Conservation (phyloP, 73 alveolate species). For the Tetrahymena elliotti region DNA sequence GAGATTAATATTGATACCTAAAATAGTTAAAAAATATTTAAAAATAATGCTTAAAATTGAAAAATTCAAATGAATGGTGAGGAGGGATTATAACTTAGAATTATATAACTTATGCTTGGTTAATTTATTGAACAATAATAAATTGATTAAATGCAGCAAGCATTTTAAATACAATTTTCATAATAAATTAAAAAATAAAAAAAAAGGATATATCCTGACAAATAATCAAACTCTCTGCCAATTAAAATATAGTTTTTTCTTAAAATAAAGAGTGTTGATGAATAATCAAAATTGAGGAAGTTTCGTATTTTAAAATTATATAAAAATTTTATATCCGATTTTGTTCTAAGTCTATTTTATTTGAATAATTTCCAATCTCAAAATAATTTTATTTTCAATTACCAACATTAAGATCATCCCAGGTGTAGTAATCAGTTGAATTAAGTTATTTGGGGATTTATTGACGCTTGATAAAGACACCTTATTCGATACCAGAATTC, state of each 20-base stretch:
- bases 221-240: conserved; percentile 23
- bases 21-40: background rate
- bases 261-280: background rate
- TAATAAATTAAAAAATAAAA: background rate
- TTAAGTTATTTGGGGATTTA: conserved; percentile 74
- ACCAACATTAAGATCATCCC: conserved; percentile 85
- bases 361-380: background rate
- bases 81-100: background rate
- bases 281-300: background rate
- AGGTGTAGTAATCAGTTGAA: conserved; percentile 52
- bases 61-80: background rate
- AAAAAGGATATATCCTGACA: background rate
- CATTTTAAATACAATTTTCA: background rate
- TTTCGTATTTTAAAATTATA: background rate
- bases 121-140: background rate
- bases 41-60: background rate
- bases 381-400: background rate
- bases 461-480: conserved; percentile 92
- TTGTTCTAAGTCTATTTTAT: background rate
- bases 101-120: background rate
- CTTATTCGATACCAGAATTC: conserved; percentile 97
- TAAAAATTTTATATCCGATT: background rate
- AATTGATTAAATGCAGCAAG: background rate
- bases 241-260: conserved; percentile 17
- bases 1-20: conserved; percentile 44